Evolutionary conservation across 2,329 filamentous ascomycete genomes (phyloP).

Genomic region (Aureobasidium vineae): DNA sequence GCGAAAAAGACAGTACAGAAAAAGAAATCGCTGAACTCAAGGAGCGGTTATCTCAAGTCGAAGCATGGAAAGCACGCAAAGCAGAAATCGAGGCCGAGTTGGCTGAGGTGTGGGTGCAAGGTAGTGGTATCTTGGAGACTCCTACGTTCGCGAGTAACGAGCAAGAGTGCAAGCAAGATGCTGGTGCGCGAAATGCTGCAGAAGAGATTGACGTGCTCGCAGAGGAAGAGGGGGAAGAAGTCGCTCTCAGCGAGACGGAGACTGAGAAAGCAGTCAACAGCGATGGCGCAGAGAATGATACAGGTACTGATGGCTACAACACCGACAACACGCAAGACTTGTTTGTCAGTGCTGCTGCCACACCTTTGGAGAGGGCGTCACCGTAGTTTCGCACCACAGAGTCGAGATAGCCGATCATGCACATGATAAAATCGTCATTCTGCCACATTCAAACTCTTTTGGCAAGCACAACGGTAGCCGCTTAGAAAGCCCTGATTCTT

Average conservation of each 20-base stretch:
- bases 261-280: neutral
- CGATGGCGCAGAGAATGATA: neutral
- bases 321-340: constrained; percentile 3
- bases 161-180: neutral
- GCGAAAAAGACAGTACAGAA: constrained; percentile 90
- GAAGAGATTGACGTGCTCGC: neutral
- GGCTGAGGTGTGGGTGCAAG: constrained; percentile 59
- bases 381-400: neutral
- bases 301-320: constrained; percentile 3
- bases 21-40: constrained; percentile 83
- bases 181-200: too few species aligned
- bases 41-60: constrained; percentile 75
- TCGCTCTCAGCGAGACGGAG: constrained; percentile 5
- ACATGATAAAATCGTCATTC: too few species aligned
- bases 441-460: too few species aligned
- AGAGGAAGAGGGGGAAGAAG: neutral
- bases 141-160: constrained; percentile 38
- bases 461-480: too few species aligned
- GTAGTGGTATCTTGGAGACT: constrained; percentile 41
- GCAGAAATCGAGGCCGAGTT: constrained; percentile 83
- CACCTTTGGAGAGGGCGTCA: constrained; percentile 3
- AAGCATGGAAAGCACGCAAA: constrained; percentile 75
- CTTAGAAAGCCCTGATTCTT: too few species aligned
- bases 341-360: constrained; percentile 14
- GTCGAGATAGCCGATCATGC: too few species aligned